phyloP scores from a whole-genome alignment of 169 alveolate species.

The Plasmodium adleri region DNA sequence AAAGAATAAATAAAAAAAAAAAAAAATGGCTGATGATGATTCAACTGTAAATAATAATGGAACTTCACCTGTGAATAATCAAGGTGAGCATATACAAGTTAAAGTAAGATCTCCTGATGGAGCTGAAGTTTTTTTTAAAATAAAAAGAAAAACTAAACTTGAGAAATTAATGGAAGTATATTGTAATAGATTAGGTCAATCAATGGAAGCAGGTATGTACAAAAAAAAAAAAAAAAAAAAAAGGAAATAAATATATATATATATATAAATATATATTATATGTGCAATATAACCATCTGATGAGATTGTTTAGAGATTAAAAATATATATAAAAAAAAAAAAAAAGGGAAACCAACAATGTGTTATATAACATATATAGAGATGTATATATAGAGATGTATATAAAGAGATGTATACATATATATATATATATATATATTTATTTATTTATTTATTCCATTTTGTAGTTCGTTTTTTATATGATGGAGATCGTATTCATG shows the following conservation, averaged over 20 bases:
- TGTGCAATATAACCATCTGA: neutral
- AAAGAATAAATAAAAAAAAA: neutral
- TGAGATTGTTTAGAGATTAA: no score
- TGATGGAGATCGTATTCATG: constrained; percentile 97
- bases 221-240: neutral
- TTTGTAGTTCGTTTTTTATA: constrained; percentile 95
- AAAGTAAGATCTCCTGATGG: constrained; percentile 95
- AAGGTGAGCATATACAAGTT: constrained; percentile 85
- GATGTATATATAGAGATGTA: neutral
- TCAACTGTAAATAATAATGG: constrained; percentile 36
- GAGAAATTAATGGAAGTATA: constrained; percentile 98
- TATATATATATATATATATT: neutral
- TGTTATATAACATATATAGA: neutral
- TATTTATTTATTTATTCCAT: neutral
- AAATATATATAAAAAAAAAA: neutral
- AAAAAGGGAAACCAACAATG: neutral
- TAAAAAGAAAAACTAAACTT: constrained; percentile 94
- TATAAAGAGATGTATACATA: neutral
- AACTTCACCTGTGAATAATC: constrained; percentile 21
- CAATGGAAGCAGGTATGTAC: constrained; percentile 86
- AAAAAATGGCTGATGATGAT: constrained; percentile 44
- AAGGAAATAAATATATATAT: neutral
- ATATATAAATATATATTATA: no score
- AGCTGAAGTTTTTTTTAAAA: constrained; percentile 95
- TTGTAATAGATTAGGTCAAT: constrained; percentile 96